Base-by-base conservation (phyloP, 495 filamentous ascomycete genomes). In the Chaetomium fimeti region DNA sequence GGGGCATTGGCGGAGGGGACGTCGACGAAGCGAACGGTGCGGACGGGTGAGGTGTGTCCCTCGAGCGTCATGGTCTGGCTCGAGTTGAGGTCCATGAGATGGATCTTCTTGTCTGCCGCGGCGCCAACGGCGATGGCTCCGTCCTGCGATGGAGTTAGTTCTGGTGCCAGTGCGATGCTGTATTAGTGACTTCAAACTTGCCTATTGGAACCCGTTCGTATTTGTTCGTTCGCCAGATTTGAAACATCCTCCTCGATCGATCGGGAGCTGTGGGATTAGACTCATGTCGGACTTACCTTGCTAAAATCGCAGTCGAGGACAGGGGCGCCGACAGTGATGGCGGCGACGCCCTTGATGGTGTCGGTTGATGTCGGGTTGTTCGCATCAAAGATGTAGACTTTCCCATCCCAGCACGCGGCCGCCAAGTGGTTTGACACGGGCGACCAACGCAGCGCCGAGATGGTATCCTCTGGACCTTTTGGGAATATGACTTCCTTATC, bases 371-470 rank as follows among this genome's bases (percentile, higher is more conserved):
- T 89, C 64, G 84, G 82, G 47, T 79, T 77, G 61, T 87, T 87
- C 75, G 94, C 89, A 74, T 96, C 89, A 76, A 96, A 97, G 70
- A 97, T 93, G 69, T 90, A 88, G 67, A 96, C 90, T 69, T 91
- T 92, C 75, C 93, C 95, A 72, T 97, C 93, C 93, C 93, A 97
- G 48, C 89, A 93, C 57, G 91, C 82, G 45, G 94, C 89, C 32
- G 93, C 92, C 18, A 97, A 78, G 77, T 91, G 86, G 59, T 97
- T 88, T 63, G 81, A 82, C 60, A 82, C 78, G 0, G 91, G 86
- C n/a, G 90, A 93, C 77, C 94, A 97, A 42, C 82, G 78, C 64
- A 97, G 75, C 69, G 93, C 89, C 27, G 91, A 92, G 70, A 97
- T 86, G 71, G 91, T 89, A 77, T 97, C 93, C 55, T 90, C 86